Conservation (phyloP, 2,329 filamentous ascomycete species). For the Zasmidium angulare region DNA sequence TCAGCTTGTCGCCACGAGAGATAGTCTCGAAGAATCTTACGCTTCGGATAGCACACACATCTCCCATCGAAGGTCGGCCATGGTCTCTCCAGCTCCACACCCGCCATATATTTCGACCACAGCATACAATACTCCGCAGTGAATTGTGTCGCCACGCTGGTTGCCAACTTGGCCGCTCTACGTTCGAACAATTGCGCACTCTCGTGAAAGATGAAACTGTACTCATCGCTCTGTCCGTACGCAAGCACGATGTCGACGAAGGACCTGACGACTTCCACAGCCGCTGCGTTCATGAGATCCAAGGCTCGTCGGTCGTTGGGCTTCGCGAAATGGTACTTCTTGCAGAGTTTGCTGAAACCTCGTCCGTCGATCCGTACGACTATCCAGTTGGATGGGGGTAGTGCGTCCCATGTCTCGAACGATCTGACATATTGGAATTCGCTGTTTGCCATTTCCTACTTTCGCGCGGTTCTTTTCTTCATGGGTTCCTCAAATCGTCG, state of each 20-base stretch:
- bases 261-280: conserved; percentile 78
- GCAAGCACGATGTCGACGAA: conserved; percentile 82
- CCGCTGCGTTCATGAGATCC: conserved; percentile 91
- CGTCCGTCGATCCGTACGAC: conserved; percentile 91
- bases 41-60: conserved; percentile 83
- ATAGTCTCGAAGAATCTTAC: conserved; percentile 84
- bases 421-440: conserved; percentile 84
- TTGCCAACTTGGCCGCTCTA: conserved; percentile 82
- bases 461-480: neutral
- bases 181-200: conserved; percentile 80
- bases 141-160: conserved; percentile 88
- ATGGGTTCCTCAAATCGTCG: too few species aligned
- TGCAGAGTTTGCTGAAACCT: conserved; percentile 74
- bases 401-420: conserved; percentile 78
- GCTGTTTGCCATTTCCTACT: conserved; percentile 49
- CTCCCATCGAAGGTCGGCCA: conserved; percentile 90
- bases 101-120: conserved; percentile 71
- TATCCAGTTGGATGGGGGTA: conserved; percentile 93
- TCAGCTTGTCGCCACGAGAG: conserved; percentile 97
- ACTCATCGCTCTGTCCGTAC: conserved; percentile 95
- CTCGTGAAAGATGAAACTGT: conserved; percentile 63
- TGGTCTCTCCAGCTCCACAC: conserved; percentile 63
- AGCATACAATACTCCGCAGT: conserved; percentile 84
- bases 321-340: conserved; percentile 75
- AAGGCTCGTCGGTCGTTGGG: conserved; percentile 87